A percentile compares a stretch with the other conserved stretches of the same genome.
Conservation (phyloP, 495 filamentous ascomycete genomes). For the Rostrohypoxylon terebratum region DNA sequence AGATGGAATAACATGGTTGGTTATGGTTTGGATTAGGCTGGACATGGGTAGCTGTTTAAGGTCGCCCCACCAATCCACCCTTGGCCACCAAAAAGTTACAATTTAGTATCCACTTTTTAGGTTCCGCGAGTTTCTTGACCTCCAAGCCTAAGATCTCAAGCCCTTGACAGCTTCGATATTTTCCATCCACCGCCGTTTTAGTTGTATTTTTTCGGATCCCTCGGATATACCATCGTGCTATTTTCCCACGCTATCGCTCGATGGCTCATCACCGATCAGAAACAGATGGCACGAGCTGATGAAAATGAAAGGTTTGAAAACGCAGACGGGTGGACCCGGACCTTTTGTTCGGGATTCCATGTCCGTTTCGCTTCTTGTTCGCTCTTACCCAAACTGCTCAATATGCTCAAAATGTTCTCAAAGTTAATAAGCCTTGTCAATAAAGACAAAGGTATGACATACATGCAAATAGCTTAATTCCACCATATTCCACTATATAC, state of each 20-base stretch:
- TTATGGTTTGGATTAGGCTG: neutral
- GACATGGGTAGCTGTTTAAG: slow-evolving; percentile 5
- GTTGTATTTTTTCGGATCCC: slow-evolving; percentile 32
- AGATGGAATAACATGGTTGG: neutral
- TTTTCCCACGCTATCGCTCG: slow-evolving; percentile 40
- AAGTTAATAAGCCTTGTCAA: slow-evolving; percentile 8
- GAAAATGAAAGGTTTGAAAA: slow-evolving; percentile 19
- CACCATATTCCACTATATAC: neutral
- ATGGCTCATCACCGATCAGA: slow-evolving; percentile 29
- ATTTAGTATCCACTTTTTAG: slow-evolving; percentile 18
- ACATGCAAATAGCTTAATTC: slow-evolving; percentile 1
- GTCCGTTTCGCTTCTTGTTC: neutral
- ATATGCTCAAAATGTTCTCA: neutral
- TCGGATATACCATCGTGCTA: slow-evolving; percentile 46
- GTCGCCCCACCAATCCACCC: slow-evolving; percentile 18
- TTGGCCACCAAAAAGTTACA: slow-evolving; percentile 12
- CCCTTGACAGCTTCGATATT: slow-evolving; percentile 36
- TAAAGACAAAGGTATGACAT: neutral
- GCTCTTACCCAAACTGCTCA: neutral
- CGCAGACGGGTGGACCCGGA: slow-evolving; percentile 27
- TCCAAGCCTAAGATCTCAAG: neutral
- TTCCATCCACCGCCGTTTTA: slow-evolving; percentile 35
- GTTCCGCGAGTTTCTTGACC: slow-evolving; percentile 23
- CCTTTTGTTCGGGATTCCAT: slow-evolving; percentile 18
- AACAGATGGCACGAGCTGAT: slow-evolving; percentile 41